Percentiles rank a stretch among this genome's conserved stretches.
Evolutionary conservation across 2,329 filamentous ascomycete genomes (phyloP).

Genomic region (Scedosporium dehoogii): DNA sequence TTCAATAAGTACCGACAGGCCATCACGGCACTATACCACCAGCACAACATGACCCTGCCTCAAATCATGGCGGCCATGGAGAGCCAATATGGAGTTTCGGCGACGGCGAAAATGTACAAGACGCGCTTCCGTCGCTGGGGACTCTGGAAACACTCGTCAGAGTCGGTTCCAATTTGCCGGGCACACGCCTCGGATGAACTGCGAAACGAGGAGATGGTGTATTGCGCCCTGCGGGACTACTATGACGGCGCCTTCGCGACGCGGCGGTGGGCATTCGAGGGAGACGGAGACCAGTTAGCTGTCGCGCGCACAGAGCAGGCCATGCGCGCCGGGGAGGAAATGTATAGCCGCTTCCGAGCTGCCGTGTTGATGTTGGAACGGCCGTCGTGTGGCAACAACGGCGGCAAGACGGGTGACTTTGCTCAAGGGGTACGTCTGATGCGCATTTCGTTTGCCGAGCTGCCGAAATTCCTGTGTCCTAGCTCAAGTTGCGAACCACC

Average conservation of each 20-base stretch:
- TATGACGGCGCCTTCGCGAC: background rate
- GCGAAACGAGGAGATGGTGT: background rate
- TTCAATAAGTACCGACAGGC: background rate
- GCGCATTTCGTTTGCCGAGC: background rate
- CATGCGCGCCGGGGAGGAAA: background rate
- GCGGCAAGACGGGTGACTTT: background rate
- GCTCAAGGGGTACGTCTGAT: background rate
- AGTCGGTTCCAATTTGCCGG: background rate
- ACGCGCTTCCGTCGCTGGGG: background rate
- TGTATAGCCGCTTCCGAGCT: background rate
- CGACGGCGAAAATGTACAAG: background rate
- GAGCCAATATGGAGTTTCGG: background rate
- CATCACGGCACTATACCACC: background rate
- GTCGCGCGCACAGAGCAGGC: background rate
- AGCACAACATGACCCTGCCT: background rate
- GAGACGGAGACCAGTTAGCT: background rate
- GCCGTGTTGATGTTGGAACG: background rate
- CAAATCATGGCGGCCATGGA: background rate
- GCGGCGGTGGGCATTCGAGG: background rate
- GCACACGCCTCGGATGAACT: background rate
- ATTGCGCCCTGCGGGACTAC: background rate
- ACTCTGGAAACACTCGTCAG: background rate
- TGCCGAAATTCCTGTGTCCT: background rate
- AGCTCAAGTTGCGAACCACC: background rate
- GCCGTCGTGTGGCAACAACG: background rate